Base-by-base conservation (phyloP, 345 rosid species). In the Acer yangbiense region DNA sequence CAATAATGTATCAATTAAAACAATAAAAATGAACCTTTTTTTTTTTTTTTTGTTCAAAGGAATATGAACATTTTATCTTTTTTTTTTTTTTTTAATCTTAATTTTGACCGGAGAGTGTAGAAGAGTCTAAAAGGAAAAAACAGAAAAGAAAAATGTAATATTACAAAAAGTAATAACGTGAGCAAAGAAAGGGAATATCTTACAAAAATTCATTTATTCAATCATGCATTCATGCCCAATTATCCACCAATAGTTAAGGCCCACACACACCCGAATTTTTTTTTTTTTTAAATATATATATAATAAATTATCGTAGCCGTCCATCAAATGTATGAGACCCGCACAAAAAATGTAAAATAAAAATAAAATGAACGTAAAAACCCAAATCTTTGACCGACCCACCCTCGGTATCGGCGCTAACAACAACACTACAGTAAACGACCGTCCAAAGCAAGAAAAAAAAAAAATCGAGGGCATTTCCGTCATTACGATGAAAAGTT, bases 401-500 rank as follows among this genome's bases (percentile, higher is more conserved):
- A 3, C 10, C 66, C 39, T 41, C 20, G 46, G 8, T 1, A 10
- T 5, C 25, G 27, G 61, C 16, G 62, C 60, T 6, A 48, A 3
- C 43, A 48, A 64, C 7, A 13, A 0, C 50, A 57, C 17, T 0
- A 21, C 20, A 0, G 12, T 17, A 43, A 43, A 16, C 46, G 69
- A 27, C 62, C 27, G n/a, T 6, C 35, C 54, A 18, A 54, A 32
- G 21, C 20, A 8, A 32, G 20, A 6, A 1, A 1, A 8, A 6
- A 16, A 4, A 35, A 4, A 55, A 12, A 9, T 8, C 11, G 35
- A 29, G 65, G 78, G 76, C 17, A 41, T 43, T 77, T 68, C 41
- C 35, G 86, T 82, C 80, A 83, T 35, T 85, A 58, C 11, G 73
- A 4, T 0, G 82, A 80, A 6, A 90, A 73, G 54, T 77, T 58